Evolutionary conservation across 192 early-diverging fungal genomes (phyloP).

Genomic region (Allomyces macrogynus): DNA sequence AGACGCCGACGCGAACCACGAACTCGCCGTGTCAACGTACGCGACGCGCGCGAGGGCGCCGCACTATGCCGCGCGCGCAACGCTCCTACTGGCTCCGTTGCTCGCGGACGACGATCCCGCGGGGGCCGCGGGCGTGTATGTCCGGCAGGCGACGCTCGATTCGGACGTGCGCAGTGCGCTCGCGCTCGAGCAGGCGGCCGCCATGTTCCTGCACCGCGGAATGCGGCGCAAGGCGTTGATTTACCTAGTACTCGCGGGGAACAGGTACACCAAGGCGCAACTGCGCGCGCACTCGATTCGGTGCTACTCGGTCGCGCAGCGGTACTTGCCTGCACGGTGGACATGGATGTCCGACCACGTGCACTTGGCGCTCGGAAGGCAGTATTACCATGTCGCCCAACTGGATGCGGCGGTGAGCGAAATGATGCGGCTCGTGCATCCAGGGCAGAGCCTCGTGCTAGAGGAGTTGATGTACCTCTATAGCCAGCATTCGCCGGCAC

Average conservation of each 20-base stretch:
- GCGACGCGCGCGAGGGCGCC: not conserved
- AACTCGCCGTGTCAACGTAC: not conserved
- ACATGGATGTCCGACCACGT: not conserved
- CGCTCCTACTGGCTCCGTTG: not conserved
- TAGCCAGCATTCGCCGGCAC: not conserved
- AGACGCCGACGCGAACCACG: not conserved
- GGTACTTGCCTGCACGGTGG: not conserved
- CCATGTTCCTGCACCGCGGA: not conserved
- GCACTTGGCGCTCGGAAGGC: not conserved
- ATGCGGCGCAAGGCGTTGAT: not conserved
- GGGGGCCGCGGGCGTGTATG: not conserved
- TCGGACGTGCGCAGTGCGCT: not conserved
- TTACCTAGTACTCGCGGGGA: not conserved
- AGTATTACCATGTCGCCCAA: not conserved
- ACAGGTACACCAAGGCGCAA: not conserved
- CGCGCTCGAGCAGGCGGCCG: not conserved
- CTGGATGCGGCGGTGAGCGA: not conserved
- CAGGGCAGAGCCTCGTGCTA: not conserved
- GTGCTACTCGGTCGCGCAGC: not conserved
- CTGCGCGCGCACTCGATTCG: not conserved
- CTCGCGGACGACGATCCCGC: not conserved
- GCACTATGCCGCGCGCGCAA: not conserved
- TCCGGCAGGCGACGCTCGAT: not conserved
- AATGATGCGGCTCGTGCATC: not conserved
- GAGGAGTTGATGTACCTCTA: not conserved